phyloP scores from a whole-genome alignment of 345 rosid species.

The Aquilaria malaccensis region DNA sequence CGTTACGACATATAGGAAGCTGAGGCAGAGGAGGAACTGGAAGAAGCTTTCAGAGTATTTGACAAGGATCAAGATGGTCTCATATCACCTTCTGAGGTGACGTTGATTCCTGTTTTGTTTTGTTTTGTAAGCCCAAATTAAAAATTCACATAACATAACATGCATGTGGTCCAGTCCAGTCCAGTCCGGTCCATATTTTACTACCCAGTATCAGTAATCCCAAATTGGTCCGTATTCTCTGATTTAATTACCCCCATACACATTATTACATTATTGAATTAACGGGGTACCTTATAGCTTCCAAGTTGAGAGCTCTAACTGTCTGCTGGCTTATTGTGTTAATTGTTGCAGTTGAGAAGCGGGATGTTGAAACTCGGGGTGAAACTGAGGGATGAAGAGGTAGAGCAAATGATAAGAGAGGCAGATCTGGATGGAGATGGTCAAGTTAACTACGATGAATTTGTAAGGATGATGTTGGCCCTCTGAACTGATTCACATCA shows the following conservation, averaged over 20 bases:
- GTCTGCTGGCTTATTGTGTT: background rate
- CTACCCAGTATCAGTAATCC: too few species aligned
- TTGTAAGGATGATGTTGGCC: constrained; percentile 54
- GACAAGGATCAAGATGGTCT: constrained; percentile 67
- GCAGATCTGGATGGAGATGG: constrained; percentile 69
- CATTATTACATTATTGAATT: too few species aligned
- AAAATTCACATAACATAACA: too few species aligned
- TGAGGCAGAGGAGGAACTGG: constrained; percentile 47
- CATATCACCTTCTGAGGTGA: constrained; percentile 57
- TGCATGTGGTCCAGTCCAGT: too few species aligned
- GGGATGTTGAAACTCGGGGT: constrained; percentile 52
- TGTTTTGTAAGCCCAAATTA: too few species aligned
- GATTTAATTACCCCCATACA: too few species aligned
- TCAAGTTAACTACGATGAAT: constrained; percentile 56
- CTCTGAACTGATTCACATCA: constrained; percentile 8
- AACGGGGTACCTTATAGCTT: too few species aligned
- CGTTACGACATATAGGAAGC: constrained; percentile 28
- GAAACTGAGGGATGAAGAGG: constrained; percentile 44
- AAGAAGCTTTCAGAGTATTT: constrained; percentile 62
- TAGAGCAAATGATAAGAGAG: constrained; percentile 41
- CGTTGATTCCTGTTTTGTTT: background rate
- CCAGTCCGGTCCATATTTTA: too few species aligned
- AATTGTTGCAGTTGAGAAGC: constrained; percentile 36
- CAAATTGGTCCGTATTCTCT: too few species aligned
- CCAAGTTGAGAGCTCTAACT: background rate